Base-by-base conservation (phyloP, 345 rosid species). In the Pistacia vera region DNA sequence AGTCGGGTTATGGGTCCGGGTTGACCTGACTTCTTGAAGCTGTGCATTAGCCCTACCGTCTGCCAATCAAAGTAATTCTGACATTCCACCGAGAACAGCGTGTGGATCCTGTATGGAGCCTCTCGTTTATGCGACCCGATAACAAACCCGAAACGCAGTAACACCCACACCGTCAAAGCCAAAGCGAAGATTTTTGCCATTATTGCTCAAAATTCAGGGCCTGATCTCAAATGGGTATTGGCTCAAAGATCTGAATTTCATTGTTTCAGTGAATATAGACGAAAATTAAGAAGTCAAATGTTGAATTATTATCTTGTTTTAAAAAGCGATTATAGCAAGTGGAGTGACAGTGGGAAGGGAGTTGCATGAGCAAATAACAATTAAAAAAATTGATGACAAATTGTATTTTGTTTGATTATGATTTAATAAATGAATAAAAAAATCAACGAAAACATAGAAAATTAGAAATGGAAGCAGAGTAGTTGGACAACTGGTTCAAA, bases 11-110 rank as follows among this genome's bases (percentile, higher is more conserved):
- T 80, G 17, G 96, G 95, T n/a, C 99, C 99, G 48, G 98, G 97
- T 77, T 96, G 98, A 8, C 80, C 60, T 54, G 99, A 86, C 85
- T 94, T 96, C 73, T 82, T 85, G 92, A 90, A 96, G 88, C 98
- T 91, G 83, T 88, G 90, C 90, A 96, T 82, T 44, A 96, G 83
- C 67, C 98, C 99, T 72, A 94, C 99, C 55, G 97, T 94, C 82
- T 96, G 94, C 99, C 99, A 96, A 83, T 96, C 99, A 72, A 96
- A 96, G 86, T 94, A 96, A 71, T 91, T 78, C 83, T 91, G 96
- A 80, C 99, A 92, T 85, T 94, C 98, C 82, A 97, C 98, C 25
- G 97, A 94, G 88, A 97, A 97, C 77, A 94, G 83, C 57, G 99
- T 93, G 68, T 96, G 99, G 85, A 94, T 89, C 94, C 98, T 88